Conservation (phyloP, 306 rosid genomes). For the Clitoria ternatea region DNA sequence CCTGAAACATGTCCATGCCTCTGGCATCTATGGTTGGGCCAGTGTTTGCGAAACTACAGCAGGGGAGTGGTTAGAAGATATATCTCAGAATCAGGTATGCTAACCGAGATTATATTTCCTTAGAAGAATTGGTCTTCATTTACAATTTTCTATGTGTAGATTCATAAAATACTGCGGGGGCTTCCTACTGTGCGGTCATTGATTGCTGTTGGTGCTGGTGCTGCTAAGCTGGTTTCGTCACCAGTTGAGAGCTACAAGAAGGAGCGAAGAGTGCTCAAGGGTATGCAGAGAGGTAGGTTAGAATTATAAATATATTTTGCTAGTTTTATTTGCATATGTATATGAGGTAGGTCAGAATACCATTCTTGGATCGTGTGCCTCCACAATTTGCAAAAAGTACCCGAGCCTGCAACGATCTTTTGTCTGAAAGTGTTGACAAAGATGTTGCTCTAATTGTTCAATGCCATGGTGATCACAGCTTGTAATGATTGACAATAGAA, state of each 20-base stretch:
- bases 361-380: too few species aligned
- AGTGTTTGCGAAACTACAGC: conserved; percentile 75
- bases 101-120: conserved; percentile 15
- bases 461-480: too few species aligned
- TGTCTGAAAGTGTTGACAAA: too few species aligned
- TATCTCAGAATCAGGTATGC: conserved; percentile 88
- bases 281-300: conserved; percentile 89
- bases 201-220: conserved; percentile 81
- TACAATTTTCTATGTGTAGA: conserved; percentile 40
- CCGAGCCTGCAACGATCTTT: too few species aligned
- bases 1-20: conserved; percentile 80
- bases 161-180: conserved; percentile 77
- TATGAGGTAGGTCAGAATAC: too few species aligned
- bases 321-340: background rate
- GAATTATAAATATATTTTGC: conserved; percentile 16
- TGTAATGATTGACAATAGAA: too few species aligned
- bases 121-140: conserved; percentile 22
- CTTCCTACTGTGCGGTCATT: conserved; percentile 81
- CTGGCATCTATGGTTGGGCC: conserved; percentile 95
- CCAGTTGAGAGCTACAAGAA: conserved; percentile 91
- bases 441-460: too few species aligned
- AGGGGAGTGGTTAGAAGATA: conserved; percentile 95
- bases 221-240: conserved; percentile 82
- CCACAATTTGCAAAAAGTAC: too few species aligned
- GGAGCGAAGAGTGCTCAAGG: conserved; percentile 87